Conservation (phyloP, 2,329 filamentous ascomycete species). For the Fusarium torreyae region DNA sequence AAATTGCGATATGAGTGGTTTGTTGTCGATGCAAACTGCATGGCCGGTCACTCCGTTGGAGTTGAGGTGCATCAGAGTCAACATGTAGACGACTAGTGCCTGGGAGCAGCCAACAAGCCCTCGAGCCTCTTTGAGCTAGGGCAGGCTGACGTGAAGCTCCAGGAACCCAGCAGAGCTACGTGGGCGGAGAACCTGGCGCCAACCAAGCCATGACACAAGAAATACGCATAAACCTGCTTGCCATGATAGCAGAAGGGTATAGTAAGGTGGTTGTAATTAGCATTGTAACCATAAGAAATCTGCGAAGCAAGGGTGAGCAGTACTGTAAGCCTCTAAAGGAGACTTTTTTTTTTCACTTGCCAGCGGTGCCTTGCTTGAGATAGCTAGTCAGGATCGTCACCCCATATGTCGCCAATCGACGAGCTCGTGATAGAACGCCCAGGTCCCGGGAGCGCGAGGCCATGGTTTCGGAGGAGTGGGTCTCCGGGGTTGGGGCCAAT, state of each 20-base stretch:
- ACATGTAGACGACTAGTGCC: conserved; percentile 26
- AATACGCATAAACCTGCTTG: conserved; percentile 43
- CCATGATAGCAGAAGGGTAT: conserved; percentile 24
- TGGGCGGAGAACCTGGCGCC: conserved; percentile 38
- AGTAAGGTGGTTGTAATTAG: conserved; percentile 27
- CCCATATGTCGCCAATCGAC: conserved; percentile 48
- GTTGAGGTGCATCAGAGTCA: conserved; percentile 31
- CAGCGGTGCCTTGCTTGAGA: conserved; percentile 40
- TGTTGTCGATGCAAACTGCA: conserved; percentile 38
- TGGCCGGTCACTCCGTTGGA: conserved; percentile 26
- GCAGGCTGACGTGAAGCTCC: conserved; percentile 26
- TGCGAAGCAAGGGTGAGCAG: conserved; percentile 19
- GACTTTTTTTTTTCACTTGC: conserved; percentile 35
- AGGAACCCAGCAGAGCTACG: conserved; percentile 40
- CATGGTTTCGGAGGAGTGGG: conserved; percentile 45
- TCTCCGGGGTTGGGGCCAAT: conserved; percentile 27
- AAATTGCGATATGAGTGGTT: conserved; percentile 34
- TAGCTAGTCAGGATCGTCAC: conserved; percentile 43
- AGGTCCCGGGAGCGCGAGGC: neutral
- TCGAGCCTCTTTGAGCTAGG: conserved; percentile 27
- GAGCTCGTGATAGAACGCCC: conserved; percentile 36
- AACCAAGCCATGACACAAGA: conserved; percentile 36
- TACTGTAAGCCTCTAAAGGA: conserved; percentile 28
- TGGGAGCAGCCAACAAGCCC: conserved; percentile 31
- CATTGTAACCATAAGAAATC: conserved; percentile 36